Conservation (phyloP, 306 rosid genomes). For the Dicorynia guianensis region DNA sequence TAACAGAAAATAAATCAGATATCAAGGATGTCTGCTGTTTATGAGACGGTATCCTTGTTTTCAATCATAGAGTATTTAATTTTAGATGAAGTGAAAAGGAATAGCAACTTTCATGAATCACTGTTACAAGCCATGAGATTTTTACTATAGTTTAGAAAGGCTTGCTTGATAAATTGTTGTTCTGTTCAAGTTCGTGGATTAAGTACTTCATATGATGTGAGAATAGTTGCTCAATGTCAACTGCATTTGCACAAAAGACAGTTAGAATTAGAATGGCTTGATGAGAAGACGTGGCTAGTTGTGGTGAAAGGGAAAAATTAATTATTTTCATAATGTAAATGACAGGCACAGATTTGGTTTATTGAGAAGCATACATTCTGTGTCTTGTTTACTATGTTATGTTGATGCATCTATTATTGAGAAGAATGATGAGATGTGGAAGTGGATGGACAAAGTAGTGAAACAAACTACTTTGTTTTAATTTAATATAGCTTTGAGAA, state of each 20-base stretch:
- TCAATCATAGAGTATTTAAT: background rate
- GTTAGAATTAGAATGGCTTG: background rate
- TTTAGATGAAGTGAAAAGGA: too few species aligned
- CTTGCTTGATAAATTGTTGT: background rate
- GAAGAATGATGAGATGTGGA: background rate
- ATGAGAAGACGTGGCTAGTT: background rate
- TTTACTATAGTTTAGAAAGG: too few species aligned
- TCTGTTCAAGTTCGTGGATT: background rate
- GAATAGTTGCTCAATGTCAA: background rate
- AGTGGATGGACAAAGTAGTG: background rate
- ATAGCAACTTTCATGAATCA: too few species aligned
- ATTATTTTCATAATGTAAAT: too few species aligned
- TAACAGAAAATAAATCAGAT: background rate
- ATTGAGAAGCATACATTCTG: too few species aligned
- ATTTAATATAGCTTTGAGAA: background rate
- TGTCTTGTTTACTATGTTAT: background rate
- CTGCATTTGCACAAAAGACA: background rate
- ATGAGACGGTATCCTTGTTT: background rate
- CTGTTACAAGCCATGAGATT: too few species aligned
- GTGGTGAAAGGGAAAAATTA: too few species aligned
- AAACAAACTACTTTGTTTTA: background rate
- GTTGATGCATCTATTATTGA: background rate
- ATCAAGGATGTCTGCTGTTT: background rate
- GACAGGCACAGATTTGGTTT: too few species aligned
- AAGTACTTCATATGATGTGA: background rate